Evolutionary conservation across 495 filamentous ascomycete genomes (phyloP).

Genomic region (Penicillium cataractarum): DNA sequence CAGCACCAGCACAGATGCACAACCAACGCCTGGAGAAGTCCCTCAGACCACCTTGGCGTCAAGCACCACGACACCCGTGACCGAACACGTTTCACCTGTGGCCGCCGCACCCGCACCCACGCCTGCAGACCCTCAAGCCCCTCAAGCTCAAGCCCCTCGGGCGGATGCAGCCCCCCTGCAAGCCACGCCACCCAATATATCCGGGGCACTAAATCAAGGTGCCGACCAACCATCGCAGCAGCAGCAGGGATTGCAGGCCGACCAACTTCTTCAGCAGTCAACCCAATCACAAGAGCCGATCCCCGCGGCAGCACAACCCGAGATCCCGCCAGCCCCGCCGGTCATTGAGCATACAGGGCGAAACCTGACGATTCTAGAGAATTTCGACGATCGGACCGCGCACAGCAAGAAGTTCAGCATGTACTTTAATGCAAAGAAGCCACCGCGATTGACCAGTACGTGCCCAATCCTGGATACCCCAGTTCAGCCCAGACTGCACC

Average conservation of each 20-base stretch:
- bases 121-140: conserved; percentile 14
- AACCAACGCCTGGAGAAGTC: conserved; percentile 11
- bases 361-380: conserved; percentile 56
- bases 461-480: conserved; percentile 19
- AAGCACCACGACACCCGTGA: background rate
- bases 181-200: conserved; percentile 26
- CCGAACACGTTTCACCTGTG: conserved; percentile 13
- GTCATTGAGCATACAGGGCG: conserved; percentile 55
- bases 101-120: conserved; percentile 5
- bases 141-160: conserved; percentile 9
- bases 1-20: conserved; percentile 13
- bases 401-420: conserved; percentile 54
- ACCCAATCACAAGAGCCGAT: conserved; percentile 18
- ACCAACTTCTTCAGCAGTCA: conserved; percentile 1
- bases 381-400: conserved; percentile 57
- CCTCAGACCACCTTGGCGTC: conserved; percentile 11
- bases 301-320: conserved; percentile 21
- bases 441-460: conserved; percentile 52
- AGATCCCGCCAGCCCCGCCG: conserved; percentile 37
- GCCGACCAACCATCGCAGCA: conserved; percentile 3
- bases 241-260: conserved; percentile 14
- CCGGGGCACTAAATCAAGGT: conserved; percentile 16
- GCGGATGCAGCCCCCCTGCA: conserved; percentile 18
- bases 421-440: conserved; percentile 57
- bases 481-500: background rate